Base-by-base conservation (phyloP, 2,329 filamentous ascomycete species). In the Penicillium polonicum region DNA sequence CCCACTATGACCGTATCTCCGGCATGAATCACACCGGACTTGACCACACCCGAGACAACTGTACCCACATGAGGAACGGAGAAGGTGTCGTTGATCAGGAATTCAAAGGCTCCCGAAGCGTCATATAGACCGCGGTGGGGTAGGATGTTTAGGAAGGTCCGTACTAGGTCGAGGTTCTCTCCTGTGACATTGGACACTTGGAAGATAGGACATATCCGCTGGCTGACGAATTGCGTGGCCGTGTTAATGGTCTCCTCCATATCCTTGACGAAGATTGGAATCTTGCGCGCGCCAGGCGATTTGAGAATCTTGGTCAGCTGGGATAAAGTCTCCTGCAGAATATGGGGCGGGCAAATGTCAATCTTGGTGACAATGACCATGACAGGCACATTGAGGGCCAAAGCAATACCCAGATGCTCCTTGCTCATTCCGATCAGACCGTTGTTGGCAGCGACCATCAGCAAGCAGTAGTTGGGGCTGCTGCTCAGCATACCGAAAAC, bases 331-430 rank as follows among this genome's bases (percentile, higher is more conserved):
- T 97, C 89, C 76, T 96, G 87, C 25, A 99, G 81, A 69, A 99
- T 97, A 64, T 97, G 90, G 2, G 93, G 92, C 23, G 94, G 94
- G 74, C 94, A 97, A 55, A 97, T 97, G 72, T 97, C 94, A 63
- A 97, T 96, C 80, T 97, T 99, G 74, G 93, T 99, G 62, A 97
- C 87, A 63, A 97, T 88, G 4, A 97, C 92, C 91, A 99, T 96
- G 66, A 99, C 91, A 0, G 94, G 94, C 12, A 99, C 93, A 70
- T 97, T 97, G 51, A 99, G 81, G 0, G 94, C 92, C 33, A 97
- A 80, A 0, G 94, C 93, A 63, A 99, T 96, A 17, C 94, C 94
- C 4, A 99, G 80, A 74, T 99, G 94, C 79, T 99, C 94, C 81
- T 95, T 96, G 76, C 91, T 96, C 94, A 97, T 99, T 21, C 94